Base-by-base conservation (phyloP, 345 rosid species). In the Dipteronia dyeriana region DNA sequence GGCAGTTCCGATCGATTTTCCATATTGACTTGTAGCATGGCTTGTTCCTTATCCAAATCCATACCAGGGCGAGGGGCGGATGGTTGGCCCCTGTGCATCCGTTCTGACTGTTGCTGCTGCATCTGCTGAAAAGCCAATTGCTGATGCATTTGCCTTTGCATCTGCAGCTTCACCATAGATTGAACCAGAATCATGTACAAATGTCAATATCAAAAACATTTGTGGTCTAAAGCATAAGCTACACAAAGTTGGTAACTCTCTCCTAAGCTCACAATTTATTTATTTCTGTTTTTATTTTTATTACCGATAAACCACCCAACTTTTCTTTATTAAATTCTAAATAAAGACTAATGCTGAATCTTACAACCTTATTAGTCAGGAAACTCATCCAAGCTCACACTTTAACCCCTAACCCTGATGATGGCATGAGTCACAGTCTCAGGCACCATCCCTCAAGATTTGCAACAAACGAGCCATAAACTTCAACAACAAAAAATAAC, bases 1-100 rank as follows among this genome's bases (percentile, higher is more conserved):
- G 88, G 90, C 82, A 85, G 51, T 54, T 95, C 98, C 39, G 95
- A 81, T 38, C 89, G 85, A 81, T 81, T 89, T 83, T 95, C 99
- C 39, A 88, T 57, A 87, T 92, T 92, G 75, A 93, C 99, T 85
- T 88, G 94, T 53, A 91, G 94, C 85, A 87, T 14, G 49, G 91
- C 87, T 83, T 90, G 84, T 78, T 89, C 97, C 79, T 92, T 95
- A 61, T 90, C 96, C 70, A 88, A 83, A 26, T 91, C 99, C 85
- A 87, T 84, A 53, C 70, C 86, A 34, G 94, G 88, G 78, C 91
- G 88, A 68, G 89, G 82, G 61, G 86, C 81, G 73, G 97, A 71
- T 53, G 79, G 79, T 82, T 88, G 94, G 23, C 89, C 91, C 80
- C 91, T 86, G 25, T 91, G 92, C 64, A 86, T 63, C 79, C 87